Base-by-base conservation (phyloP, 305 asterid species). In the Solanum hybrid region DNA sequence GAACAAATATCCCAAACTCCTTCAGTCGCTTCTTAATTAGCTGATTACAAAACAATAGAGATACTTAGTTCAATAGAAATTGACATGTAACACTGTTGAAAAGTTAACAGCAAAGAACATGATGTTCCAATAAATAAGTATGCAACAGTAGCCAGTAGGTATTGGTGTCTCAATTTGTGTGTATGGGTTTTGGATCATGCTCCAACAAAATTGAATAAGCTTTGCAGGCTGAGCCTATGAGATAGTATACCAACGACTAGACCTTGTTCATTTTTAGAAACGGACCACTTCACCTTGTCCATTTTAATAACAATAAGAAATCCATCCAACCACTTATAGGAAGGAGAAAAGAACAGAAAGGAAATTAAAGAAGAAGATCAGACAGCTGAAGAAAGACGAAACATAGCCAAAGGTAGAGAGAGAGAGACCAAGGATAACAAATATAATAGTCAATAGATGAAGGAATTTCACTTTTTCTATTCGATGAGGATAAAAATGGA, bases 1-100 rank as follows among this genome's bases (percentile, higher is more conserved):
- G 98, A 91, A 98, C 94, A 91, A 98, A 97, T 89, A 98, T 94
- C 91, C 98, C 99, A 91, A 93, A 98, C 94, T 97, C 99, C 94
- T 97, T 97, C 90, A 97, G 91, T 24, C 99, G 96, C 95, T 95
- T 97, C 92, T 97, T 97, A 77, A 97, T 96, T 91, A 97, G 99
- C 99, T 97, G 98, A 84, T 87, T 83, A 89, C 89, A 88, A 88
- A 89, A 84, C 89, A 89, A 91, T 37, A 87, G 89, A 82, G 68
- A 84, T 41, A 68, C 31, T 83, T 86, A 57, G 41, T 31, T 85
- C 88, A 85, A 32, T 22, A 85, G 78, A 85, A 31, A 57, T 57
- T 4, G 8, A 32, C 27, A 85, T 85, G 45, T 32, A 57, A 31
- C 88, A 85, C 88, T 10, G 51, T 22, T 32, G n/a, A 85, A 57